Evolutionary conservation across 1,284 basidiomycete species (phyloP).

Genomic region (Irpex rosettiformis): DNA sequence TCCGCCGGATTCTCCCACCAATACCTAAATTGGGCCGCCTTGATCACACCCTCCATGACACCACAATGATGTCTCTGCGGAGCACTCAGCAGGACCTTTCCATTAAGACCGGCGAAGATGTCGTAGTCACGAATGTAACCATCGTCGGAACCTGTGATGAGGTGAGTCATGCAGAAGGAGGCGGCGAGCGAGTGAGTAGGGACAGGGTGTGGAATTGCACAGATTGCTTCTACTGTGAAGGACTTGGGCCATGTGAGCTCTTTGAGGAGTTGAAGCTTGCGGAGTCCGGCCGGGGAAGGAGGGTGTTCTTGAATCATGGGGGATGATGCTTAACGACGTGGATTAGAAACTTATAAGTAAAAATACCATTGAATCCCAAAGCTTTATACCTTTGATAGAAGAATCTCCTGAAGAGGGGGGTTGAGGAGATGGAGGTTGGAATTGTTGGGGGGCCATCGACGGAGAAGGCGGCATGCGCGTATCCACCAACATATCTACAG

Average conservation of each 20-base stretch:
- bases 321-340: slow-evolving; percentile 18
- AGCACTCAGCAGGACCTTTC: slow-evolving; percentile 84
- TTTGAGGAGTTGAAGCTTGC: slow-evolving; percentile 31
- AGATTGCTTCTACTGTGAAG: slow-evolving; percentile 89
- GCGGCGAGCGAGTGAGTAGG: slow-evolving; percentile 85
- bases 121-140: slow-evolving; percentile 95
- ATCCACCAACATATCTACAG: not conserved
- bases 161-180: slow-evolving; percentile 84
- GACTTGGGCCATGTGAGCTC: slow-evolving; percentile 41
- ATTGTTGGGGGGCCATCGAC: slow-evolving; percentile 4
- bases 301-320: slow-evolving; percentile 45
- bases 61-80: slow-evolving; percentile 88
- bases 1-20: slow-evolving; percentile 85
- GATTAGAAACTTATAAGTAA: not conserved
- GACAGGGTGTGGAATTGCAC: slow-evolving; percentile 85
- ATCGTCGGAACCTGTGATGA: slow-evolving; percentile 90
- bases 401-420: slow-evolving; percentile 14
- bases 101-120: slow-evolving; percentile 85
- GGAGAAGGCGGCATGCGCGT: not conserved
- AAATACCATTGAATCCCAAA: not conserved
- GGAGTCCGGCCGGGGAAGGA: slow-evolving; percentile 60
- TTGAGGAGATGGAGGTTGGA: slow-evolving; percentile 17
- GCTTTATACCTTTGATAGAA: not conserved
- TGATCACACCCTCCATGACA: slow-evolving; percentile 90
- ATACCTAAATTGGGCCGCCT: slow-evolving; percentile 80